These are phyloP conservation scores for Penicillium argentinense DNA, from an alignment of 495 filamentous ascomycete genomes.

Conservation along the genomic window DNA sequence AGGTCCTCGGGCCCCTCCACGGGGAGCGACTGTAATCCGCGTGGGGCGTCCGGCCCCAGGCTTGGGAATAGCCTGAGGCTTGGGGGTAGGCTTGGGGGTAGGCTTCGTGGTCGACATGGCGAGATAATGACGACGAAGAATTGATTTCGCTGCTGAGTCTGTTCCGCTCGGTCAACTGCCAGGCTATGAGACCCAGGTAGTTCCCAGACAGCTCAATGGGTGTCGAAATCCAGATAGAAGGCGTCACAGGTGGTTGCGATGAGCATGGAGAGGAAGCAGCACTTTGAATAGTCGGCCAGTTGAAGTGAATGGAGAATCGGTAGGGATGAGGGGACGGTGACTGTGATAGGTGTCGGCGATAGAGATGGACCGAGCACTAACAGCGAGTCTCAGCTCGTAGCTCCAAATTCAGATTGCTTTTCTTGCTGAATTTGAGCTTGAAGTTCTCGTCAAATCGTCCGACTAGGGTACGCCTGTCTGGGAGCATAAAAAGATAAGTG, in stretches of 20 bases:
- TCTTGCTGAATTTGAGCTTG: too few species aligned
- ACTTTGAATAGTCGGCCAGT: background rate
- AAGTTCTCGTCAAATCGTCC: too few species aligned
- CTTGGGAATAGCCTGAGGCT: slow-evolving; percentile 10
- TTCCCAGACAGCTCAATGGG: background rate
- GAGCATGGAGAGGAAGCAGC: slow-evolving; percentile 8
- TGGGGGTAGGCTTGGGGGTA: too few species aligned
- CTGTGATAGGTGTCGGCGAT: too few species aligned
- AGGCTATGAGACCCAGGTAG: background rate
- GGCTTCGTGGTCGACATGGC: slow-evolving; percentile 33
- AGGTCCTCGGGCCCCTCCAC: slow-evolving; percentile 33
- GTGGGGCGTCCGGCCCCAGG: slow-evolving; percentile 18
- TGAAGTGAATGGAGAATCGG: too few species aligned
- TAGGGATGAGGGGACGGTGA: background rate
- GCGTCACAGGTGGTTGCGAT: slow-evolving; percentile 9
- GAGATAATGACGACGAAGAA: background rate
- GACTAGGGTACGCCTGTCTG: too few species aligned
- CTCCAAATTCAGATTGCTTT: too few species aligned
- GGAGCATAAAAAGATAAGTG: slow-evolving; percentile 17
- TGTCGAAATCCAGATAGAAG: background rate
- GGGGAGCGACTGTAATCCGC: slow-evolving; percentile 35
- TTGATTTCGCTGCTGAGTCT: background rate
- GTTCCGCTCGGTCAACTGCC: too few species aligned
- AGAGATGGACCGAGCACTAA: too few species aligned
- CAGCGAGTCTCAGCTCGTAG: too few species aligned